Conservation (phyloP, 2,329 filamentous ascomycete species). For the Aureobasidium sp. region DNA sequence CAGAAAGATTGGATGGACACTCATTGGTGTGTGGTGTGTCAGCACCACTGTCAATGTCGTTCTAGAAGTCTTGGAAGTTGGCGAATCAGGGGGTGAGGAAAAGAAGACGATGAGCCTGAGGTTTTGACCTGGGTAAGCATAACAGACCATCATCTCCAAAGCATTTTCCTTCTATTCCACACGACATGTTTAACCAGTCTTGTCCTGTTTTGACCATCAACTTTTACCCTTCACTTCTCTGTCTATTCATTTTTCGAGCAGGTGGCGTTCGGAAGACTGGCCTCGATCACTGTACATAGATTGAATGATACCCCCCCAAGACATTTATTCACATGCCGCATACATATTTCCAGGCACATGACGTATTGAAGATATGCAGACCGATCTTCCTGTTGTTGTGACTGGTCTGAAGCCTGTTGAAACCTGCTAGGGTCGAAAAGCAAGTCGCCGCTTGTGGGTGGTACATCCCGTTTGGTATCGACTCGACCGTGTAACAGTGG, state of each 20-base stretch:
- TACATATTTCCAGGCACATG: neutral
- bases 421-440: neutral
- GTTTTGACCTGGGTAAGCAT: neutral
- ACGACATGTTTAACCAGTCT: neutral
- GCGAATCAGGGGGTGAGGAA: constrained; percentile 1
- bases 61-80: constrained; percentile 54
- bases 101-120: neutral
- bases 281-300: constrained; percentile 1
- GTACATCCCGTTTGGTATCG: neutral
- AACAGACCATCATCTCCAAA: neutral
- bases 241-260: neutral
- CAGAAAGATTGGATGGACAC: constrained; percentile 67
- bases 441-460: constrained; percentile 1
- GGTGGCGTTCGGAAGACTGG: neutral
- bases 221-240: neutral
- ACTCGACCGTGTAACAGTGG: neutral
- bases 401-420: neutral
- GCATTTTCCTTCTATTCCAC: neutral
- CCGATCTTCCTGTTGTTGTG: neutral
- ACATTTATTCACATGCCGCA: neutral
- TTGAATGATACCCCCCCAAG: constrained; percentile 1
- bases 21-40: constrained; percentile 72
- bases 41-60: constrained; percentile 76
- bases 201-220: neutral
- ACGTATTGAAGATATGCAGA: neutral